Percentiles rank a stretch among this genome's conserved stretches.
Conservation (phyloP, 2,329 filamentous ascomycete species). For the Aspergillus neoniger region DNA sequence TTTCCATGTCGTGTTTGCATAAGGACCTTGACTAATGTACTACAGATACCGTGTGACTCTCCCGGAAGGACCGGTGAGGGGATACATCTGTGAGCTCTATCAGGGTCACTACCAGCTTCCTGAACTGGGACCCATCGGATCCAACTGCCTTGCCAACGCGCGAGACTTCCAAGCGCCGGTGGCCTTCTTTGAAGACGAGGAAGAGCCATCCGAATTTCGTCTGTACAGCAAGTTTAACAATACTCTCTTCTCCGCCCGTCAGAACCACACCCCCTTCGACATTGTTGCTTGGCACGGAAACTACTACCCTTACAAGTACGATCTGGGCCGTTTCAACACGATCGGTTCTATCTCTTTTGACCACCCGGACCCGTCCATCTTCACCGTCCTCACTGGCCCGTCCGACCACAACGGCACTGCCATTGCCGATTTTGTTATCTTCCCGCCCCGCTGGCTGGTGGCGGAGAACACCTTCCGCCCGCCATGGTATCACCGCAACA, state of each 20-base stretch:
- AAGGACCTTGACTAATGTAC: background rate
- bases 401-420: constrained; percentile 62
- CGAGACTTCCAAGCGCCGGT: constrained; percentile 75
- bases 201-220: constrained; percentile 51
- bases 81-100: constrained; percentile 75
- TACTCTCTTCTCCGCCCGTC: constrained; percentile 64
- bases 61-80: constrained; percentile 62
- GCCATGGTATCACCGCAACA: constrained; percentile 67
- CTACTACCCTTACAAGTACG: constrained; percentile 81
- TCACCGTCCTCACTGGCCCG: constrained; percentile 65
- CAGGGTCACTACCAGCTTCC: constrained; percentile 71
- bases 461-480: constrained; percentile 62
- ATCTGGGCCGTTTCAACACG: constrained; percentile 73
- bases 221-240: constrained; percentile 69
- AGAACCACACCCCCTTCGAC: constrained; percentile 74
- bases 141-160: constrained; percentile 72
- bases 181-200: constrained; percentile 67
- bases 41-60: constrained; percentile 68
- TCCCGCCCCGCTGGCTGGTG: constrained; percentile 65
- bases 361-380: constrained; percentile 77
- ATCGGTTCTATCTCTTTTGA: constrained; percentile 74
- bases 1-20: background rate
- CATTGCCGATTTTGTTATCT: constrained; percentile 66
- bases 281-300: constrained; percentile 80
- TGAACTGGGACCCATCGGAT: constrained; percentile 72